phyloP scores from a whole-genome alignment of 23 red algal genomes.

The Cyanidioschyzon merolae region DNA sequence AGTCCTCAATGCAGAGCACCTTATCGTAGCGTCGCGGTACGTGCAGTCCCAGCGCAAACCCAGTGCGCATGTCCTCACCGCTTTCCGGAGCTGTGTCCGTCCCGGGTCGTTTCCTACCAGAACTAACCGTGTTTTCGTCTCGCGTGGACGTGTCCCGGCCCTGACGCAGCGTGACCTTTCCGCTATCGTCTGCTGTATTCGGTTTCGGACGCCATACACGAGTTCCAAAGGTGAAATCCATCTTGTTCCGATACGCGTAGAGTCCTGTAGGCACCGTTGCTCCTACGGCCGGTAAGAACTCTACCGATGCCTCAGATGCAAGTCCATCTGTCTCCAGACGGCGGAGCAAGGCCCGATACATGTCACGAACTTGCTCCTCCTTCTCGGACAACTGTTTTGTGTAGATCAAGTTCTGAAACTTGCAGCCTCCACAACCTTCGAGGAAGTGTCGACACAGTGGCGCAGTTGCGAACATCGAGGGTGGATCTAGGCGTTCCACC shows the following conservation, averaged over 20 bases:
- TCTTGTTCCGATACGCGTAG: conserved; percentile 82
- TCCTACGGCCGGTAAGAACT: background rate
- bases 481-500: conserved; percentile 21
- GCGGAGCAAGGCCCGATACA: conserved; percentile 17
- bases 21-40: conserved; percentile 73
- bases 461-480: conserved; percentile 25
- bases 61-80: background rate
- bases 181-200: background rate
- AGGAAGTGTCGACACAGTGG: conserved; percentile 68
- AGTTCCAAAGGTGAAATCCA: conserved; percentile 92
- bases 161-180: too few species aligned
- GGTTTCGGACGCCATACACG: conserved; percentile 27
- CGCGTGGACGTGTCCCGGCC: background rate
- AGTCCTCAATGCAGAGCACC: conserved; percentile 59
- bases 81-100: background rate
- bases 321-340: background rate
- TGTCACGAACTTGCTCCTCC: conserved; percentile 28
- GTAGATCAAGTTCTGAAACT: conserved; percentile 61
- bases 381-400: conserved; percentile 55
- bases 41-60: conserved; percentile 73
- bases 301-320: conserved; percentile 16
- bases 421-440: conserved; percentile 77
- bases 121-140: background rate
- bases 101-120: background rate
- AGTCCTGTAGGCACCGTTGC: conserved; percentile 27